Conservation (phyloP, 1,139 yeast genomes). For the Diutina mesorugosa region DNA sequence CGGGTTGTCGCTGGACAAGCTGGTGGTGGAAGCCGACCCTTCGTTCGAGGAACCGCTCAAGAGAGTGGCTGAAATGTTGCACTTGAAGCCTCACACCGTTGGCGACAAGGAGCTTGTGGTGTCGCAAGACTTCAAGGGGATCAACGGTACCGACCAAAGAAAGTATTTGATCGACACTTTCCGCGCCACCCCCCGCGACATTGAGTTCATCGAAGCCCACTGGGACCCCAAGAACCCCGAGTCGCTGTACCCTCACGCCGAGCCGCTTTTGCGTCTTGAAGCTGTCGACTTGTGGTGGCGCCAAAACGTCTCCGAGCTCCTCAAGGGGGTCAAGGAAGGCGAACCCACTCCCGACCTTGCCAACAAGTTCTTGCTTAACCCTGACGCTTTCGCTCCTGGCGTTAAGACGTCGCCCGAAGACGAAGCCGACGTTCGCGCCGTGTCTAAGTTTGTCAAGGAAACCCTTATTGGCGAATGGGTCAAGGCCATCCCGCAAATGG, state of each 20-base stretch:
- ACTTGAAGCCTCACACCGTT: constrained; percentile 58
- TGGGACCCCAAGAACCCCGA: constrained; percentile 22
- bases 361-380: constrained; percentile 50
- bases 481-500: constrained; percentile 31
- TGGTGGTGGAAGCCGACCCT: constrained; percentile 31
- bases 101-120: constrained; percentile 36
- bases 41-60: constrained; percentile 43
- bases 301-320: constrained; percentile 44
- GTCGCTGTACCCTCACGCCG: constrained; percentile 69
- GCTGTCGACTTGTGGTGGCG: constrained; percentile 89
- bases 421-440: constrained; percentile 47
- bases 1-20: constrained; percentile 59
- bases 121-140: constrained; percentile 76
- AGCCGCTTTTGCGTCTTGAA: constrained; percentile 71
- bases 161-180: constrained; percentile 75
- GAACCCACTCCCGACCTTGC: constrained; percentile 40
- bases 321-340: constrained; percentile 37
- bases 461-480: constrained; percentile 48
- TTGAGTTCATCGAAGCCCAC: constrained; percentile 53
- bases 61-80: constrained; percentile 62
- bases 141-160: constrained; percentile 76
- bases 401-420: constrained; percentile 29
- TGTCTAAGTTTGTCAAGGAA: constrained; percentile 49
- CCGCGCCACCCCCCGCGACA: constrained; percentile 76
- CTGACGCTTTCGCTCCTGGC: constrained; percentile 55